phyloP scores from a whole-genome alignment of 768 basidiomycete species.

The Panaeolus cyanescens region DNA sequence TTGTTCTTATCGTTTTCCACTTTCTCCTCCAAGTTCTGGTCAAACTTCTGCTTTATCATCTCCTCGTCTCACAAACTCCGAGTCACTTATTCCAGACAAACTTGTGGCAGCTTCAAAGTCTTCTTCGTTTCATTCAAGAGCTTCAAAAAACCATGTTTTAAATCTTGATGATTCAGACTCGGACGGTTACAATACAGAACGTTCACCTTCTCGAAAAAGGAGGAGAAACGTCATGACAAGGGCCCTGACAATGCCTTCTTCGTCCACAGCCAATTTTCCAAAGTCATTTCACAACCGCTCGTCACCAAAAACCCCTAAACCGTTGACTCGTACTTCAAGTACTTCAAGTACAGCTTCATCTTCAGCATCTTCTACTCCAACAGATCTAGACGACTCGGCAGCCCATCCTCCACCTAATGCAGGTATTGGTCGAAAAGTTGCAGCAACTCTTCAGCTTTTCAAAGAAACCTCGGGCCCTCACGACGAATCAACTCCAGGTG shows the following conservation, averaged over 20 bases:
- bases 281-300: slow-evolving; percentile 25
- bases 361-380: slow-evolving; percentile 29
- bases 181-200: slow-evolving; percentile 48
- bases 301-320: slow-evolving; percentile 31
- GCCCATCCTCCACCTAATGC: slow-evolving; percentile 31
- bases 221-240: slow-evolving; percentile 32
- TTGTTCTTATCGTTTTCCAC: slow-evolving; percentile 20
- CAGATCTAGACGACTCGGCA: slow-evolving; percentile 28
- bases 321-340: slow-evolving; percentile 35
- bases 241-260: slow-evolving; percentile 39
- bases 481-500: slow-evolving; percentile 31
- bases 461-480: slow-evolving; percentile 62
- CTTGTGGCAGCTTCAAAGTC: slow-evolving; percentile 14
- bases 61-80: slow-evolving; percentile 21
- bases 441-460: slow-evolving; percentile 80
- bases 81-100: slow-evolving; percentile 17
- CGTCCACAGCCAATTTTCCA: slow-evolving; percentile 25
- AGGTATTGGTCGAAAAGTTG: slow-evolving; percentile 81
- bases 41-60: slow-evolving; percentile 22
- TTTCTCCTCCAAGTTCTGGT: slow-evolving; percentile 27
- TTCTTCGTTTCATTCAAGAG: slow-evolving; percentile 23
- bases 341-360: slow-evolving; percentile 35
- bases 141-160: slow-evolving; percentile 23
- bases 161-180: slow-evolving; percentile 39
- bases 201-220: slow-evolving; percentile 31